phyloP scores from a whole-genome alignment of 1,284 basidiomycete species.

The Erythrobasidium hasegawianum region DNA sequence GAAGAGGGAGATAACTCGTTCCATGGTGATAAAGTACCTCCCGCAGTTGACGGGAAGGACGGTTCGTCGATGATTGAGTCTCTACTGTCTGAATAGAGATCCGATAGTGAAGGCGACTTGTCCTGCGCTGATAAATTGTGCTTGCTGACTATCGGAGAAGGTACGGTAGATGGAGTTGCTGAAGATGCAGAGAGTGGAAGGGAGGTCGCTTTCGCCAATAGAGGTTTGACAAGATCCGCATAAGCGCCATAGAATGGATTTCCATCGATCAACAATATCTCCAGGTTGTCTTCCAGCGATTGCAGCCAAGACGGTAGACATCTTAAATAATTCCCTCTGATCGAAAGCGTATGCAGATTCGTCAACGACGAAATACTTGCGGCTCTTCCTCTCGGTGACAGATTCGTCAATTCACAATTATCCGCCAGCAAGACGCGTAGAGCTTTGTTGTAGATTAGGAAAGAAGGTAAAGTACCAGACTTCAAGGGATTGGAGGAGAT shows the following conservation, averaged over 20 bases:
- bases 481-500: slow-evolving; percentile 81
- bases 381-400: slow-evolving; percentile 51
- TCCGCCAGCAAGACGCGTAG: slow-evolving; percentile 87
- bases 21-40: background rate
- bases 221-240: slow-evolving; percentile 77
- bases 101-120: too few species aligned
- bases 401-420: slow-evolving; percentile 68
- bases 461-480: slow-evolving; percentile 66
- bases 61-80: too few species aligned
- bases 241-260: slow-evolving; percentile 92
- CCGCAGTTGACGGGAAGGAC: too few species aligned
- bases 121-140: too few species aligned
- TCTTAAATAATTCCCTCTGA: slow-evolving; percentile 76
- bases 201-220: background rate
- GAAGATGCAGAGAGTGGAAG: background rate
- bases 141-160: background rate
- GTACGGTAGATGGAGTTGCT: background rate
- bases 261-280: slow-evolving; percentile 82
- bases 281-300: slow-evolving; percentile 66
- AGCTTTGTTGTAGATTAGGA: slow-evolving; percentile 68
- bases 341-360: slow-evolving; percentile 49
- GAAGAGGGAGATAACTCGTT: background rate
- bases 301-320: slow-evolving; percentile 92
- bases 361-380: slow-evolving; percentile 52
- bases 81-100: too few species aligned